A percentile compares a stretch with the other conserved stretches of the same genome.
phyloP scores from a whole-genome alignment of 768 basidiomycete species.

The Holtermanniella nyarrowii region DNA sequence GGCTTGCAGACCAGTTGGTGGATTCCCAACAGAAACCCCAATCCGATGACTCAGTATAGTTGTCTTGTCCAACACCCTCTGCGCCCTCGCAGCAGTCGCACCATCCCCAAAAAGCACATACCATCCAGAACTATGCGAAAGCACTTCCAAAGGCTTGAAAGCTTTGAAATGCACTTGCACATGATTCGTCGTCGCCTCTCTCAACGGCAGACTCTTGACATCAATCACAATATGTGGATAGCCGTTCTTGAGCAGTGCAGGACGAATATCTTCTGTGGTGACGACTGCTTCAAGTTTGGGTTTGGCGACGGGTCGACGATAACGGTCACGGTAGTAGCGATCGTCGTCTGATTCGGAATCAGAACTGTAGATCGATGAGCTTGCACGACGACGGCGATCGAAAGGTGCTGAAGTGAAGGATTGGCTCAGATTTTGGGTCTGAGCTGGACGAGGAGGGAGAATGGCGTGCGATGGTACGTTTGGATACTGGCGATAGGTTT shows the following conservation, averaged over 20 bases:
- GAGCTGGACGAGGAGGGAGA: neutral
- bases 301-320: neutral
- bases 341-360: neutral
- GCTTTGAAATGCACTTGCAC: slow-evolving; percentile 58
- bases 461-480: neutral
- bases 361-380: neutral
- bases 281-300: neutral
- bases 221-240: slow-evolving; percentile 26
- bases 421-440: neutral
- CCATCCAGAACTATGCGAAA: slow-evolving; percentile 61
- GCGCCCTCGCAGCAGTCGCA: slow-evolving; percentile 57
- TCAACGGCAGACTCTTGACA: slow-evolving; percentile 10
- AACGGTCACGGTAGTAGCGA: neutral
- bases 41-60: slow-evolving; percentile 27
- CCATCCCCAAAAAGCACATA: slow-evolving; percentile 67
- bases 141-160: slow-evolving; percentile 64
- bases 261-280: neutral
- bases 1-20: slow-evolving; percentile 42
- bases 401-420: neutral
- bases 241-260: slow-evolving; percentile 22
- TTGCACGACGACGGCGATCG: neutral
- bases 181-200: slow-evolving; percentile 48
- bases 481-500: neutral
- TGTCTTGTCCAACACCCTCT: slow-evolving; percentile 49
- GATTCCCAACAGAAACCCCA: slow-evolving; percentile 19